Conservation (phyloP, 1,284 basidiomycete genomes). For the Fomes fomentarius region DNA sequence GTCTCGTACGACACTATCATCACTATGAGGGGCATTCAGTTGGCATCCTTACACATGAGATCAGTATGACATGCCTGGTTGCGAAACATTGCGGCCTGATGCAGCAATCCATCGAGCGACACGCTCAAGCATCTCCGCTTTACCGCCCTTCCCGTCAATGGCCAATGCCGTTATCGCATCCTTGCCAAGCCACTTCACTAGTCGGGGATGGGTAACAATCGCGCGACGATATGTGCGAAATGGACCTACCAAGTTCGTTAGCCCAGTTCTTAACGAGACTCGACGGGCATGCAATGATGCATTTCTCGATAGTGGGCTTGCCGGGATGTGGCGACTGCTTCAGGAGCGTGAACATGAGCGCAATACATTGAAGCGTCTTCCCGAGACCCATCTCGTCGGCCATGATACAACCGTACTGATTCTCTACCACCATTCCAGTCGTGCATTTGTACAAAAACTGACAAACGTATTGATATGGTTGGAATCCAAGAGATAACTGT, state of each 20-base stretch:
- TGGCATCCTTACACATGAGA: too few relatives aligned
- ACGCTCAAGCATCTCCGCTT: constrained; percentile 76
- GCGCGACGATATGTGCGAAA: neutral
- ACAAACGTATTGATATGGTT: constrained; percentile 17
- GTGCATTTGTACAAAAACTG: constrained; percentile 96
- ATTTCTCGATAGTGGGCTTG: constrained; percentile 94
- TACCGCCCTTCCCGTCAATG: constrained; percentile 89
- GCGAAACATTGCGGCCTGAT: constrained; percentile 83
- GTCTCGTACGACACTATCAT: constrained; percentile 99
- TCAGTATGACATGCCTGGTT: constrained; percentile 77
- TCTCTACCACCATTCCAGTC: constrained; percentile 90
- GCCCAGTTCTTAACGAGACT: constrained; percentile 99
- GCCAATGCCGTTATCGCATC: constrained; percentile 82
- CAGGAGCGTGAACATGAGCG: constrained; percentile 95
- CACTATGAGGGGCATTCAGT: constrained; percentile 53
- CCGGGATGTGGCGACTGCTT: constrained; percentile 93
- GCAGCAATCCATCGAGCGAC: constrained; percentile 90
- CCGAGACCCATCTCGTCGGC: constrained; percentile 99
- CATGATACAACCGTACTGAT: constrained; percentile 98
- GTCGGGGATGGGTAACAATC: neutral
- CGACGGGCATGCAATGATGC: constrained; percentile 96
- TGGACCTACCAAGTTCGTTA: constrained; percentile 84
- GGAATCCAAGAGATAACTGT: neutral
- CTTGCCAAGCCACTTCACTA: constrained; percentile 93
- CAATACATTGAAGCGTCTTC: constrained; percentile 96